Base-by-base conservation (phyloP, 148 eudicot genomes). In the Fagopyrum esculentum region DNA sequence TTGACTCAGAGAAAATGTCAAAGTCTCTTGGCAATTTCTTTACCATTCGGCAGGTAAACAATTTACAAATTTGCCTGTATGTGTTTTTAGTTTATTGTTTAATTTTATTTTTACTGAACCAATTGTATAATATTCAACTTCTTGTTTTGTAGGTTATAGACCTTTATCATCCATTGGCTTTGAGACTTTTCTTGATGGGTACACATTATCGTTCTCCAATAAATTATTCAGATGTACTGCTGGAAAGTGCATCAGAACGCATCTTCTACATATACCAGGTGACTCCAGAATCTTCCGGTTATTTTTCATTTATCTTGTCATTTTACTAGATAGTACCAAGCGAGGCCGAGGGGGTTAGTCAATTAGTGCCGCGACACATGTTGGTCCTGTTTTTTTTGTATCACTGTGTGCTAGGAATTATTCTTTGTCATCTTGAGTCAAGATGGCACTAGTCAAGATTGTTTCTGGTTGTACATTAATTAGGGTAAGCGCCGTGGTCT, bases 1-100 rank as follows among this genome's bases (percentile, higher is more conserved):
- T 90, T 70, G 88, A 95, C 83, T 89, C 91, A 0, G 91, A 90
- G 78, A 95, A 95, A 77, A 95, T 95, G 99, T 95, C 99, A 71
- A 95, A 95, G 77, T 95, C 99, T 51, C 94, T 92, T n/a, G 99
- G 99, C 35, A 95, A 95, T 80, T 95, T 92, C 82, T 95, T 90
- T 84, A 95, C 99, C 69, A 95, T 95, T 77, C 87, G 99, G 71
- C 89, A 95, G 98, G 97, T 95, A 88, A 30, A 76, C 8, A 30
- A 64, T 22, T 76, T 46, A 48, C 47, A 44, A 15, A 12, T 49
- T 47, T 66, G 10, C 22, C 57, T 35, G 40, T 22, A 22, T 22
- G 26, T 22, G 26, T 22, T 22, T 22, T 46, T 9, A 22, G 26
- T 64, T n/a, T 46, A 5, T 46, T 71, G 30, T 17, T 12, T 45